These are phyloP conservation scores for Gracilaria gracilis DNA, from an alignment of 23 red algal species.

Conservation along the genomic window DNA sequence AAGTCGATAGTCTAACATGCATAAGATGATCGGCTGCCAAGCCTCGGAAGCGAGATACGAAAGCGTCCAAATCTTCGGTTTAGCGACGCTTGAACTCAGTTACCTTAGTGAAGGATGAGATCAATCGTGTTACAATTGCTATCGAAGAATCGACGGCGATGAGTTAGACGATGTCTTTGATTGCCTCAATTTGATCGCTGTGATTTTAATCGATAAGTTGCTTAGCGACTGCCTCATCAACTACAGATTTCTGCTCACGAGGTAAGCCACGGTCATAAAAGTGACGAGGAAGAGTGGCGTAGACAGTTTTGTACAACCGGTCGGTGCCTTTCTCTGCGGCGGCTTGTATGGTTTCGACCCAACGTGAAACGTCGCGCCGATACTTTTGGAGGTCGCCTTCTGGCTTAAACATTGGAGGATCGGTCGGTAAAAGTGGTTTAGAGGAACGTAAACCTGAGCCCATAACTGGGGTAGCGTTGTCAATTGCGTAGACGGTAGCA, in stretches of 20 bases:
- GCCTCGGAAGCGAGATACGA: not conserved
- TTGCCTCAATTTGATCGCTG: not conserved
- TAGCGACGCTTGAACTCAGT: not conserved
- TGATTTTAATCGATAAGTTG: not conserved
- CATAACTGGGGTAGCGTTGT: constrained; percentile 4
- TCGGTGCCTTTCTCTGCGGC: not conserved
- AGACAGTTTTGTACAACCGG: not conserved
- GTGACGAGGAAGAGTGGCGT: constrained; percentile 1
- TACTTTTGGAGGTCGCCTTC: not conserved
- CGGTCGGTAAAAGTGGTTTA: not conserved
- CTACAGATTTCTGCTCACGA: not conserved
- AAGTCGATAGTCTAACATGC: not conserved
- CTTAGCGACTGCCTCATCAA: not conserved
- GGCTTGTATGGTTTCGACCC: not conserved
- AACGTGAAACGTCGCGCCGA: not conserved
- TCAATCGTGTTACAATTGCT: not conserved
- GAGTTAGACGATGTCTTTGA: not conserved
- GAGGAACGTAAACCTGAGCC: not conserved
- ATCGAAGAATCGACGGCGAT: not conserved
- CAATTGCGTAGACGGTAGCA: too few species aligned
- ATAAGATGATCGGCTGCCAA: constrained; percentile 10
- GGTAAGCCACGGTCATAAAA: not conserved
- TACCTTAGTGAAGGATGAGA: not conserved
- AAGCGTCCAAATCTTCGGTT: not conserved
- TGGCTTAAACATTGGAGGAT: constrained; percentile 5